Conservation (phyloP, 768 basidiomycete genomes). For the Trametes cingulata region DNA sequence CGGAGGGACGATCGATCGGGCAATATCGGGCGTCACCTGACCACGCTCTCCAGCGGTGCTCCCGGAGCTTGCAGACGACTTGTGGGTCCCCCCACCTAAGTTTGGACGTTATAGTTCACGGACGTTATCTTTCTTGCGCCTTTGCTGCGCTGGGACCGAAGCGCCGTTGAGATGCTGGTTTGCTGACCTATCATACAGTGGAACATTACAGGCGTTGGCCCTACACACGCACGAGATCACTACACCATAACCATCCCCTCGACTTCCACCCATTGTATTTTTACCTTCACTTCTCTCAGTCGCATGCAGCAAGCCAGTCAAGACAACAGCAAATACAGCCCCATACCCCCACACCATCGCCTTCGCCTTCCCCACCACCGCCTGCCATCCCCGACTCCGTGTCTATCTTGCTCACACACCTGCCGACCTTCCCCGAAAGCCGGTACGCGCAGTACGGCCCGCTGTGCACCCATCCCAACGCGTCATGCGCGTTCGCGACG, state of each 20-base stretch:
- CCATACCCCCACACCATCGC: conserved; percentile 16
- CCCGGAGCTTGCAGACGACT: conserved; percentile 10
- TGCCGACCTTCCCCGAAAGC: conserved; percentile 29
- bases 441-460: conserved; percentile 28
- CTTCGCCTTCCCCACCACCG: conserved; percentile 17
- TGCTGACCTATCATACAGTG: conserved; percentile 10
- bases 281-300: conserved; percentile 28
- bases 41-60: not conserved
- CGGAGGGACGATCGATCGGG: conserved; percentile 8
- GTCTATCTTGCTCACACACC: conserved; percentile 27
- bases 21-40: conserved; percentile 13
- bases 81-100: not conserved
- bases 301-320: not conserved
- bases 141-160: not conserved
- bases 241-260: conserved; percentile 14
- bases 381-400: conserved; percentile 21
- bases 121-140: too few relatives aligned
- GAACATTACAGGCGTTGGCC: conserved; percentile 12
- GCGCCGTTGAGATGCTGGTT: not conserved
- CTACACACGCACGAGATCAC: conserved; percentile 7
- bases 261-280: conserved; percentile 28
- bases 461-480: conserved; percentile 28
- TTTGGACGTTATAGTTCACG: not conserved
- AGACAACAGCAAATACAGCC: conserved; percentile 3
- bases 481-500: conserved; percentile 30